phyloP scores from a whole-genome alignment of 2,329 filamentous ascomycete genomes.

The Monilinia fructicola region DNA sequence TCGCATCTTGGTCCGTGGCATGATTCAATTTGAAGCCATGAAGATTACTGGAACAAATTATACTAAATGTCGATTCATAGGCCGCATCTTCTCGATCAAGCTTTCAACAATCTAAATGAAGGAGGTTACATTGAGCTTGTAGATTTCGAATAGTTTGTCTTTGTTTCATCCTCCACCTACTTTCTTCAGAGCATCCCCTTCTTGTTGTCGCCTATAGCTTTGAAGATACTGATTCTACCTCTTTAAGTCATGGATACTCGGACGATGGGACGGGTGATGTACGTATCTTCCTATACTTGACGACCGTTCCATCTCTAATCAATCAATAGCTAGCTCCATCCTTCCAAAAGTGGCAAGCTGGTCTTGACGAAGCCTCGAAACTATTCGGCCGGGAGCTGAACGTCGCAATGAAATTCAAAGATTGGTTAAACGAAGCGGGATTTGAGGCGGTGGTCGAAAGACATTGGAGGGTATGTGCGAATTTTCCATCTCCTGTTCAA shows the following conservation, averaged over 20 bases:
- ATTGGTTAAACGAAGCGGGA: conserved; percentile 41
- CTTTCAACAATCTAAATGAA: conserved; percentile 30
- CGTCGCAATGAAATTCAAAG: conserved; percentile 27
- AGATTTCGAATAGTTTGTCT: conserved; percentile 34
- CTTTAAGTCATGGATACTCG: conserved; percentile 13
- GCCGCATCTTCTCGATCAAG: conserved; percentile 30
- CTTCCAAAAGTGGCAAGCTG: conserved; percentile 30
- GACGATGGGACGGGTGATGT: conserved; percentile 15
- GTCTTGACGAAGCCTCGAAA: conserved; percentile 37
- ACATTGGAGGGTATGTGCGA: conserved; percentile 1
- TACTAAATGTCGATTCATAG: conserved; percentile 30
- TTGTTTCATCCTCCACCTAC: neutral
- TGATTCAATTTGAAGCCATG: neutral
- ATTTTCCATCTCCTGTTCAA: neutral
- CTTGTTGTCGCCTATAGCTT: no score
- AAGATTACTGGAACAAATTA: neutral
- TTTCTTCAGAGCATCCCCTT: neutral
- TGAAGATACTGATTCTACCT: neutral
- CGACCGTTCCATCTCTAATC: neutral
- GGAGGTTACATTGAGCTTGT: conserved; percentile 35
- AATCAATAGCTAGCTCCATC: conserved; percentile 18
- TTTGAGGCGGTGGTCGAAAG: conserved; percentile 39
- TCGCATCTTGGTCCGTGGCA: conserved; percentile 44
- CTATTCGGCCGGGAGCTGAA: conserved; percentile 40
- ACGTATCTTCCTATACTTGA: neutral